Evolutionary conservation across 2,329 filamentous ascomycete genomes (phyloP).

Genomic region (Penicillium thymicola): DNA sequence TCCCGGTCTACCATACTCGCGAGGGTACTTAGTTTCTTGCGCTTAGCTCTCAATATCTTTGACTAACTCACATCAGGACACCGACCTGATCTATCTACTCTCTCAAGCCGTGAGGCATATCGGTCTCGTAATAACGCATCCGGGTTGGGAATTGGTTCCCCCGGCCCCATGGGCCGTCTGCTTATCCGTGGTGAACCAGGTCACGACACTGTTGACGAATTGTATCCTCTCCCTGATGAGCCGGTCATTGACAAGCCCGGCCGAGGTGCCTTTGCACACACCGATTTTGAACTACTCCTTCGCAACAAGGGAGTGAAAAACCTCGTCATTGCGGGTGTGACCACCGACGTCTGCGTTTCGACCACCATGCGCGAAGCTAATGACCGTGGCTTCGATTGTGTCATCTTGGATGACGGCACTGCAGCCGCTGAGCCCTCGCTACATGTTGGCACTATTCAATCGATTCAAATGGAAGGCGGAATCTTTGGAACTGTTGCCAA

Average conservation of each 20-base stretch:
- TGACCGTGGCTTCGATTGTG: constrained; percentile 54
- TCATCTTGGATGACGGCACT: constrained; percentile 51
- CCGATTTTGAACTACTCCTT: constrained; percentile 53
- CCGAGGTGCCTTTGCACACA: constrained; percentile 52
- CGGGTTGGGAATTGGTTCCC: constrained; percentile 51
- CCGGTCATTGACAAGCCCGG: constrained; percentile 56
- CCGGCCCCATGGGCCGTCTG: constrained; percentile 56
- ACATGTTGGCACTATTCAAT: constrained; percentile 43
- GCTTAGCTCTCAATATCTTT: background rate
- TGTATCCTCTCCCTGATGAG: constrained; percentile 49
- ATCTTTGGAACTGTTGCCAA: constrained; percentile 44
- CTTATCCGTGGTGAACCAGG: constrained; percentile 57
- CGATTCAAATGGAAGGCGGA: constrained; percentile 47
- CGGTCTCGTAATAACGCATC: constrained; percentile 53
- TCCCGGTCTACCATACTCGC: constrained; percentile 46
- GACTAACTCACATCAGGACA: constrained; percentile 35
- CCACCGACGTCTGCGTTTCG: constrained; percentile 55
- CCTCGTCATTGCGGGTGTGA: constrained; percentile 53
- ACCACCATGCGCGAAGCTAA: constrained; percentile 56
- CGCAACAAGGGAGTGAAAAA: constrained; percentile 52
- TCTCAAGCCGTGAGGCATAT: constrained; percentile 53
- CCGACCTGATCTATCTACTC: constrained; percentile 54
- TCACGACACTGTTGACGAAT: constrained; percentile 56
- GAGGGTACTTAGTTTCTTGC: constrained; percentile 34
- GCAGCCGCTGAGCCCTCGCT: constrained; percentile 43